Percentiles rank a stretch among this genome's conserved stretches.
Conservation (phyloP, 1,139 yeast species). For the Blastobotrys buckinghamii region DNA sequence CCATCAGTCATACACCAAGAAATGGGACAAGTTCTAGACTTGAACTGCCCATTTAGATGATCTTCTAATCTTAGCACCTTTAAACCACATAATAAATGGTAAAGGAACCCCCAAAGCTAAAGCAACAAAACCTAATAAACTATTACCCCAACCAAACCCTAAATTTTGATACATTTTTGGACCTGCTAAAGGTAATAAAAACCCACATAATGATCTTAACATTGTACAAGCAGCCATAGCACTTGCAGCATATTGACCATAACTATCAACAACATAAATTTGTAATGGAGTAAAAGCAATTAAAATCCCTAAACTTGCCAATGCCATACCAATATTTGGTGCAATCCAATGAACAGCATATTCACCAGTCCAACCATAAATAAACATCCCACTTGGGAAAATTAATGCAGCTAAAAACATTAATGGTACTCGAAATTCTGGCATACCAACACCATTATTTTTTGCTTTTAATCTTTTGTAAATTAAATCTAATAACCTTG, state of each 20-base stretch:
- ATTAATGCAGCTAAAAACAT: slow-evolving; percentile 88
- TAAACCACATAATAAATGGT: slow-evolving; percentile 71
- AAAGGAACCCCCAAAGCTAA: slow-evolving; percentile 70
- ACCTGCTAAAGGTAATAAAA: slow-evolving; percentile 77
- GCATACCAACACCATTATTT: slow-evolving; percentile 33
- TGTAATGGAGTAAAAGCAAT: slow-evolving; percentile 79
- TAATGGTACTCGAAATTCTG: slow-evolving; percentile 78
- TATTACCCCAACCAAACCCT: slow-evolving; percentile 79
- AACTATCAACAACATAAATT: slow-evolving; percentile 84
- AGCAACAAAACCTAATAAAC: slow-evolving; percentile 76
- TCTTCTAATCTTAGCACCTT: slow-evolving; percentile 54
- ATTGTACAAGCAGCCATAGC: slow-evolving; percentile 89
- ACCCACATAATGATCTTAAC: slow-evolving; percentile 80
- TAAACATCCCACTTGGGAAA: slow-evolving; percentile 81
- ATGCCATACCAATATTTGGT: slow-evolving; percentile 82
- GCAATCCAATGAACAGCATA: slow-evolving; percentile 87
- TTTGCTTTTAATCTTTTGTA: slow-evolving; percentile 41
- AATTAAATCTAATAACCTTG: slow-evolving; percentile 62
- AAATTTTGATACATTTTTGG: slow-evolving; percentile 71
- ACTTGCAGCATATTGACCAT: slow-evolving; percentile 81
- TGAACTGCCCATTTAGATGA: slow-evolving; percentile 5
- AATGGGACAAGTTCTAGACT: background rate
- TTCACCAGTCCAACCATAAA: slow-evolving; percentile 82
- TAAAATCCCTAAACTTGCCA: slow-evolving; percentile 88
- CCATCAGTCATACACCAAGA: too few relatives aligned